A percentile compares a stretch with the other conserved stretches of the same genome.
phyloP scores from a whole-genome alignment of 768 basidiomycete species.

The Omphalotus guepiniiformis region DNA sequence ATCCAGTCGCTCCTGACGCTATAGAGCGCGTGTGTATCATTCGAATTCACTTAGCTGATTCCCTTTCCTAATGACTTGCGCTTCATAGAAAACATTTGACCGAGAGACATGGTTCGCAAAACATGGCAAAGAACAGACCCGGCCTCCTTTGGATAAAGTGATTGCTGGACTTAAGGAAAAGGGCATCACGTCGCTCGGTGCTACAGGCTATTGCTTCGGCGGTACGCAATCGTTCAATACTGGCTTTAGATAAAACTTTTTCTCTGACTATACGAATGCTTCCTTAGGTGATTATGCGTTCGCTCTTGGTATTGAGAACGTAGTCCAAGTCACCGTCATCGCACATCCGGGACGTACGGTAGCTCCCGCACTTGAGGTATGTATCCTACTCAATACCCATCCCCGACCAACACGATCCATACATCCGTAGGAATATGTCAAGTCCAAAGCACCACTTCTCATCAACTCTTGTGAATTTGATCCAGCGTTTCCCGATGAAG shows the following conservation, averaged over 20 bases:
- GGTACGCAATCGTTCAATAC: conserved; percentile 14
- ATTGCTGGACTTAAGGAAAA: conserved; percentile 16
- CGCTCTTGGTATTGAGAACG: conserved; percentile 26
- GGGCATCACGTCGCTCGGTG: conserved; percentile 36
- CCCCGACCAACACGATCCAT: conserved; percentile 1
- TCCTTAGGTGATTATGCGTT: conserved; percentile 20
- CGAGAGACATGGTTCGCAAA: conserved; percentile 27
- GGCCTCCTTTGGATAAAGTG: conserved; percentile 31
- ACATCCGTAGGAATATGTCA: conserved; percentile 30
- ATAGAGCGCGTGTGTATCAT: conserved; percentile 3
- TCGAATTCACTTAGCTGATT: background rate
- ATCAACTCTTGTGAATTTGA: conserved; percentile 38
- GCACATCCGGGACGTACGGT: conserved; percentile 27
- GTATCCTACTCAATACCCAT: background rate
- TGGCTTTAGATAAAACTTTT: background rate
- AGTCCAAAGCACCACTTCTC: conserved; percentile 34
- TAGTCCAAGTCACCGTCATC: conserved; percentile 21
- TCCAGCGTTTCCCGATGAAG: conserved; percentile 25
- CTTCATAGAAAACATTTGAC: conserved; percentile 20
- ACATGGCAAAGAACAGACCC: conserved; percentile 28
- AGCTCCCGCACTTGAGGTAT: conserved; percentile 25
- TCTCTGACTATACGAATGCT: conserved; percentile 18
- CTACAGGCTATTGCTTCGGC: conserved; percentile 41
- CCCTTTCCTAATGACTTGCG: background rate
- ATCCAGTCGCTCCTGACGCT: conserved; percentile 8